phyloP scores from a whole-genome alignment of 2,329 filamentous ascomycete species.

The Ophiostoma triangulosporum region DNA sequence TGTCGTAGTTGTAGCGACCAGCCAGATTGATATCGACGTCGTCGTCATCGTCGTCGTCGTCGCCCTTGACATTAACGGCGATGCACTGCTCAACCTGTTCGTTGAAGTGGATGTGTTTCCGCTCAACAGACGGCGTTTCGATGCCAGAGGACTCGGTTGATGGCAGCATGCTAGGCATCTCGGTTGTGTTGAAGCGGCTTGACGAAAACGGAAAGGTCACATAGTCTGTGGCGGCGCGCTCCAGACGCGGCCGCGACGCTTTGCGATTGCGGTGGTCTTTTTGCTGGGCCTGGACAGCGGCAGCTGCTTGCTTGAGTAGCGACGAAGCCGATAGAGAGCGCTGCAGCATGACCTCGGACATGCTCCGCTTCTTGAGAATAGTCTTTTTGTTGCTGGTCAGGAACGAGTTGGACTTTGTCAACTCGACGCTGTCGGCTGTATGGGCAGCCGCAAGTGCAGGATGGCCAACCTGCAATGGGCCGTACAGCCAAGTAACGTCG shows the following conservation, averaged over 20 bases:
- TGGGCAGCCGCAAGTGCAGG: conserved; percentile 37
- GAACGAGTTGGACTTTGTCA: conserved; percentile 49
- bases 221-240: conserved; percentile 56
- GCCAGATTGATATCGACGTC: conserved; percentile 23
- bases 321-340: conserved; percentile 79
- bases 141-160: conserved; percentile 60
- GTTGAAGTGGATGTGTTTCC: conserved; percentile 90
- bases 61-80: conserved; percentile 74
- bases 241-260: conserved; percentile 40
- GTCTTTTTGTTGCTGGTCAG: conserved; percentile 62
- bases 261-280: conserved; percentile 34
- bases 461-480: conserved; percentile 66
- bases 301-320: conserved; percentile 76
- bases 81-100: conserved; percentile 94
- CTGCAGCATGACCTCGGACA: conserved; percentile 91
- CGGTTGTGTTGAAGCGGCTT: conserved; percentile 46
- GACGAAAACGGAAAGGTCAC: conserved; percentile 50
- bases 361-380: conserved; percentile 90
- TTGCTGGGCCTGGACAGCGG: conserved; percentile 72
- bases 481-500: conserved; percentile 96
- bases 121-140: conserved; percentile 47
- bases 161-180: conserved; percentile 49
- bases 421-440: conserved; percentile 24
- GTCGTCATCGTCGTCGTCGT: conserved; percentile 58
- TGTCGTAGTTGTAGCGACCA: conserved; percentile 30